Evolutionary conservation across 2,329 filamentous ascomycete species (phyloP).

Genomic region (Penicillium sp.): DNA sequence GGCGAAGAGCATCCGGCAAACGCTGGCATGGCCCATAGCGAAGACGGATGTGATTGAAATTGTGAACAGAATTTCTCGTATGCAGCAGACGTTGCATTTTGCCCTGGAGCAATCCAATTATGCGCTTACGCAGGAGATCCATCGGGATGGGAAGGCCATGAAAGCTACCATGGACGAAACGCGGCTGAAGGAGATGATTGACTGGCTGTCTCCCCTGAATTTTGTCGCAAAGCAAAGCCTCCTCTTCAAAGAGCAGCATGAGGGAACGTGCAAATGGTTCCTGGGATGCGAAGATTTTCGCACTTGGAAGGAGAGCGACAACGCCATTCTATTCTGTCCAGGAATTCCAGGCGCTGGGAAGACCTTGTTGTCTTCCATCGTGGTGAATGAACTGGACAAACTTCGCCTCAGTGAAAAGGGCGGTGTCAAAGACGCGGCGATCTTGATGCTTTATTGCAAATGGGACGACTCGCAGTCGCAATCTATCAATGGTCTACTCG

Average conservation of each 20-base stretch:
- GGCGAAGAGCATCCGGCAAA: neutral
- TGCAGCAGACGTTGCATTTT: slow-evolving; percentile 5
- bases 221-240: slow-evolving; percentile 5
- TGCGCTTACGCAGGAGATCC: slow-evolving; percentile 3
- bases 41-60: slow-evolving; percentile 4
- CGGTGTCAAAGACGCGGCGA: slow-evolving; percentile 9
- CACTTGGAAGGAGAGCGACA: neutral
- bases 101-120: neutral
- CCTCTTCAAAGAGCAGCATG: slow-evolving; percentile 6
- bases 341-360: slow-evolving; percentile 6
- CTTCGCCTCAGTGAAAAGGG: slow-evolving; percentile 3
- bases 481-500: slow-evolving; percentile 1
- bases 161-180: slow-evolving; percentile 2
- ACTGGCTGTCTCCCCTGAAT: slow-evolving; percentile 5
- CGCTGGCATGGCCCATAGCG: slow-evolving; percentile 1
- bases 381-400: slow-evolving; percentile 7
- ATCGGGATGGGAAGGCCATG: slow-evolving; percentile 1
- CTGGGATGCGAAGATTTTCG: slow-evolving; percentile 4
- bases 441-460: slow-evolving; percentile 20
- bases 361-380: slow-evolving; percentile 3
- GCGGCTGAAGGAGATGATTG: slow-evolving; percentile 5
- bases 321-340: slow-evolving; percentile 4
- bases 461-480: slow-evolving; percentile 17
- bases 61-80: neutral
- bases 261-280: slow-evolving; percentile 8